Conservation (phyloP, 2,329 filamentous ascomycete genomes). For the Coniochaeta ligniaria region DNA sequence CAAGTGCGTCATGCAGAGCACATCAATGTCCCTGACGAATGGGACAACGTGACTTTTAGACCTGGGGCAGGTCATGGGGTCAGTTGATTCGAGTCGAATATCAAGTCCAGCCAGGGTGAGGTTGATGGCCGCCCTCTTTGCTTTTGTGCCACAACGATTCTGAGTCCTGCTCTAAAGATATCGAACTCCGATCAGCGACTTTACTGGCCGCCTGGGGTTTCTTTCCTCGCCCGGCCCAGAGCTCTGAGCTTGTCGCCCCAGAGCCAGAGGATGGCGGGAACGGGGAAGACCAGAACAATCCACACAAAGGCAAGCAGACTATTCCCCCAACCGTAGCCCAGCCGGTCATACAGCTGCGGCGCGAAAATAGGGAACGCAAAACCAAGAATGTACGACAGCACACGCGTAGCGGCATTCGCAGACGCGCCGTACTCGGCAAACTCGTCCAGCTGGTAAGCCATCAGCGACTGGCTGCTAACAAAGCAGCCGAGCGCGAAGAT, state of each 20-base stretch:
- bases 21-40: too few relatives aligned
- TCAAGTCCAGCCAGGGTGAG: too few relatives aligned
- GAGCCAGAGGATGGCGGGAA: slow-evolving; percentile 21
- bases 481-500: slow-evolving; percentile 42
- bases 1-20: too few relatives aligned
- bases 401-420: slow-evolving; percentile 43
- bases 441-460: slow-evolving; percentile 52
- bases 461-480: slow-evolving; percentile 48
- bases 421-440: slow-evolving; percentile 28
- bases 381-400: slow-evolving; percentile 47
- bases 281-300: slow-evolving; percentile 33
- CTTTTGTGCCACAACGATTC: too few relatives aligned
- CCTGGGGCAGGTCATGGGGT: too few relatives aligned
- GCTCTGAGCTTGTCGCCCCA: slow-evolving; percentile 4
- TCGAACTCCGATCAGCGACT: too few relatives aligned
- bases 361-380: slow-evolving; percentile 54
- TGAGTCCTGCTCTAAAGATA: too few relatives aligned
- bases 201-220: background rate
- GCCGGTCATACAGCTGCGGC: slow-evolving; percentile 26
- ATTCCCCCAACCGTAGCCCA: slow-evolving; percentile 38
- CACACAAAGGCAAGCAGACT: slow-evolving; percentile 34
- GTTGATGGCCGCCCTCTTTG: too few relatives aligned
- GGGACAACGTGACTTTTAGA: too few relatives aligned
- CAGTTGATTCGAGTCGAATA: too few relatives aligned
- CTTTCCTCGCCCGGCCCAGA: slow-evolving; percentile 17